Evolutionary conservation across 345 rosid genomes (phyloP).

Genomic region (Eucalyptus viminalis): DNA sequence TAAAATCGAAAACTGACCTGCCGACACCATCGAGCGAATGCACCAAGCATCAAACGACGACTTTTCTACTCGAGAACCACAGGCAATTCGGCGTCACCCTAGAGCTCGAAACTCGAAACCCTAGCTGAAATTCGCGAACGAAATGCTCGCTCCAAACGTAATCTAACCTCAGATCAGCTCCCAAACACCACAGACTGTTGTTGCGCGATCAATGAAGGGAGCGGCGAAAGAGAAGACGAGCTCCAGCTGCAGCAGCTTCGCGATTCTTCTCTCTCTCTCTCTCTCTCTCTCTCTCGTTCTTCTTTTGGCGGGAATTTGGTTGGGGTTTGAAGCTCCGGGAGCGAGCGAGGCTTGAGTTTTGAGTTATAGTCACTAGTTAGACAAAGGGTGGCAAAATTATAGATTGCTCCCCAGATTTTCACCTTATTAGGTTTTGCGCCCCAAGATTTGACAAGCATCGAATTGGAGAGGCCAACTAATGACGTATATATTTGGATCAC

Average conservation of each 20-base stretch:
- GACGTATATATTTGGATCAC: too few relatives aligned
- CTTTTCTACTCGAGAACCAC: background rate
- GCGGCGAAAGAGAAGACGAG: background rate
- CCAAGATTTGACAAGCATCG: too few relatives aligned
- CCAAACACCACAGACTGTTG: background rate
- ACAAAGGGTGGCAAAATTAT: rapidly evolving
- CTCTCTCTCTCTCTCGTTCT: too few relatives aligned
- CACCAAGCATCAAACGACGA: background rate
- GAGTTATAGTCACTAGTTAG: too few relatives aligned
- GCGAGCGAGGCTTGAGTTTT: too few relatives aligned
- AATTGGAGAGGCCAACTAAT: too few relatives aligned
- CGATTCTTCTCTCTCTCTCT: too few relatives aligned
- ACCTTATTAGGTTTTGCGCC: too few relatives aligned
- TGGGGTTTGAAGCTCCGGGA: too few relatives aligned
- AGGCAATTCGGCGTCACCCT: background rate
- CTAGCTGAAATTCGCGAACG: background rate
- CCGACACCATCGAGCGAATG: background rate
- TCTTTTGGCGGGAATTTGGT: too few relatives aligned
- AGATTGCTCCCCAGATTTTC: too few relatives aligned
- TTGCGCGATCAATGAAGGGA: too few relatives aligned
- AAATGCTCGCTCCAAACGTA: background rate
- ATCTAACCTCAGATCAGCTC: background rate
- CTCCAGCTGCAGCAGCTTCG: background rate
- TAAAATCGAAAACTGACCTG: background rate
- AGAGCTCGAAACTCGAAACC: background rate